These are phyloP conservation scores for Glycine tomentella DNA, from an alignment of 306 rosid species.

Conservation along the genomic window DNA sequence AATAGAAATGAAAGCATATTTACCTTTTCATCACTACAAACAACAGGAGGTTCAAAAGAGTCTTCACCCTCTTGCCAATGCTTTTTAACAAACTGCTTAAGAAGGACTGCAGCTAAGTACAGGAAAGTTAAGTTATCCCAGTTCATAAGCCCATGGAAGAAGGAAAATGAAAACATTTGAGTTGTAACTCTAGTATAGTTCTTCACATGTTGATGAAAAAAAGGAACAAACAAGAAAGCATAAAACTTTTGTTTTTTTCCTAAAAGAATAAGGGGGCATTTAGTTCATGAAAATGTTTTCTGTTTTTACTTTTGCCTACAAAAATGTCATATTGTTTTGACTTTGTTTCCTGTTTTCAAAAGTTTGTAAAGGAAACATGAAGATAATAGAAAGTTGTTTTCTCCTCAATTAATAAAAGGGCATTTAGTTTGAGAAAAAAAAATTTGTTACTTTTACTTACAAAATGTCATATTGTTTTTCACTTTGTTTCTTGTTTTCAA, in stretches of 20 bases:
- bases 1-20: constrained; percentile 13
- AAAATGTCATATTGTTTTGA: background rate
- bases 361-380: background rate
- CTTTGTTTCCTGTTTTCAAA: background rate
- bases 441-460: background rate
- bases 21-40: constrained; percentile 86
- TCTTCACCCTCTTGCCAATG: constrained; percentile 96
- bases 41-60: constrained; percentile 83
- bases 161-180: constrained; percentile 24
- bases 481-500: background rate
- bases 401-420: background rate
- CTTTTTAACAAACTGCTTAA: constrained; percentile 88
- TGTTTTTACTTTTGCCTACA: background rate
- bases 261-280: background rate
- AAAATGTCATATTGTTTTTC: background rate
- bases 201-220: constrained; percentile 4
- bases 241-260: constrained; percentile 12
- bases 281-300: background rate
- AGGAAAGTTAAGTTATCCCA: constrained; percentile 68
- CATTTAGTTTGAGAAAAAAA: background rate
- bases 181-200: constrained; percentile 23
- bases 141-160: constrained; percentile 31
- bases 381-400: background rate
- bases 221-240: constrained; percentile 39
- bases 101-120: constrained; percentile 98